Conservation (phyloP, 176 grass and related monocot genomes). For the Oryza longistaminata region DNA sequence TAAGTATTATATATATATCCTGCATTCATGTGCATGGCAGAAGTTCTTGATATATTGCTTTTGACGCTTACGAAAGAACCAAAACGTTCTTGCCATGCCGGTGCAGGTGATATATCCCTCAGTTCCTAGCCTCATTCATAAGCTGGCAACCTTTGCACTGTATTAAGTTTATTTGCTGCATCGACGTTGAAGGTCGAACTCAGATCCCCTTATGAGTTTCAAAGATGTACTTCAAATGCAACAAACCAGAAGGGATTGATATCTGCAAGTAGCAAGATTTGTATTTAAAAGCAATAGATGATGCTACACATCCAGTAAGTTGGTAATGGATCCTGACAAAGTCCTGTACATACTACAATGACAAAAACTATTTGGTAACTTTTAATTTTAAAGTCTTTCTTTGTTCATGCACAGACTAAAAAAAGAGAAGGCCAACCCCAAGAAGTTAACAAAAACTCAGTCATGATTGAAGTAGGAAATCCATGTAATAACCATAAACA, state of each 20-base stretch:
- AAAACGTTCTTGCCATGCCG: not conserved
- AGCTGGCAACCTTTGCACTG: not conserved
- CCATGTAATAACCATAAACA: not conserved
- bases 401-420: not conserved
- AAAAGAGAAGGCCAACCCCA: not conserved
- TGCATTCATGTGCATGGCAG: not conserved
- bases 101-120: not conserved
- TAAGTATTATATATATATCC: not conserved
- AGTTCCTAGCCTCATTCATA: not conserved
- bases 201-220: not conserved
- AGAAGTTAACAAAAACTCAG: not conserved
- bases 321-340: not conserved
- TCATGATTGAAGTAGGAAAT: not conserved
- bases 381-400: not conserved
- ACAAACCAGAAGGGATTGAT: not conserved
- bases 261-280: not conserved
- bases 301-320: not conserved
- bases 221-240: not conserved
- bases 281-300: not conserved
- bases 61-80: not conserved
- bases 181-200: not conserved
- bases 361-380: not conserved
- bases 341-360: not conserved
- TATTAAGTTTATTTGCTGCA: slow-evolving; percentile 18
- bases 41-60: not conserved